Base-by-base conservation (phyloP, 345 rosid genomes). In the Dovyalis caffra region DNA sequence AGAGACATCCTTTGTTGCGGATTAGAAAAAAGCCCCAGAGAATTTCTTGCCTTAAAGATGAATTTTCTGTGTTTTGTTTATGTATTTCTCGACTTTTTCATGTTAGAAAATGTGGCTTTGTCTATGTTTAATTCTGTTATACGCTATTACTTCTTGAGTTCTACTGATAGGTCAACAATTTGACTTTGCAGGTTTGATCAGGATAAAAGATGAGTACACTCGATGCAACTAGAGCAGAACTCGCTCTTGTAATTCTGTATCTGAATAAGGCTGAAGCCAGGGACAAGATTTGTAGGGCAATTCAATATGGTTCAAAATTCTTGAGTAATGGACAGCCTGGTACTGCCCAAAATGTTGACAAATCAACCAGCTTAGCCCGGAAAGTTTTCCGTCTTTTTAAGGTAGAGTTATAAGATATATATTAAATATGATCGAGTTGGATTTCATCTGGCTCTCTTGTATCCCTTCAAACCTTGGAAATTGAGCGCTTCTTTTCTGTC, bases 211-310 rank as follows among this genome's bases (percentile, higher is more conserved):
- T 96, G 99, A 91, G 87, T 79, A 83, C 95, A 0, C 78, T 96
- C 78, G 97, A 93, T 78, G 90, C 81, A 9, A 75, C 95, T 5
- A 91, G 99, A 84, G 92, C 95, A 0, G 97, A 96, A 79, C 95
- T 96, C 81, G 95, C 85, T 72, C 95, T 92, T 63, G 69, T 89
- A 18, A 95, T 96, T 64, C 76, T 96, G 35, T 96, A 89, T 83
- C 87, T 96, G 88, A 93, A 90, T 78, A 93, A 93, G 87, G 98
- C 97, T 79, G 99, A 93, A 79, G 97, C 99, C 73, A 88, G 99
- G 83, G 99, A 96, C 84, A 96, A 96, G 97, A 90, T 96, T 68
- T 96, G 98, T 78, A 88, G 99, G 86, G 98, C 97, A 65, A 96
- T 96, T 80, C 99, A 93, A 49, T 93, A 90, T 76, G 99, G 99